phyloP scores from a whole-genome alignment of 495 filamentous ascomycete species.

The Penicillium odoratum region DNA sequence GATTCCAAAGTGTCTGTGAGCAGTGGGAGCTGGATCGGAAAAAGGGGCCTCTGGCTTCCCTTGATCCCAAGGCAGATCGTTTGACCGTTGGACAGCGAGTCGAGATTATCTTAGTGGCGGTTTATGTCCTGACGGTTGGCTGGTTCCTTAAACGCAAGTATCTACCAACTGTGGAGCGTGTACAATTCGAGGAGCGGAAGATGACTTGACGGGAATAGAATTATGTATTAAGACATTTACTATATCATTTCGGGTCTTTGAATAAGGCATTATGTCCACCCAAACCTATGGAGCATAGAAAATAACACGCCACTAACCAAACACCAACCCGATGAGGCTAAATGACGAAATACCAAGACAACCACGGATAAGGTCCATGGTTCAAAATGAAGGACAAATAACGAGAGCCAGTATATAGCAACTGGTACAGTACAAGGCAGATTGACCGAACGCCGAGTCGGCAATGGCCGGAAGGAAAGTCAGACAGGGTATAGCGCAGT shows the following conservation, averaged over 20 bases:
- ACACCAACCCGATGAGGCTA: slow-evolving; percentile 18
- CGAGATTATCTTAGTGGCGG: slow-evolving; percentile 10
- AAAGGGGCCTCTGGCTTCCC: neutral
- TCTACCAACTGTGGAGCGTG: slow-evolving; percentile 14
- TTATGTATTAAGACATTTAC: neutral
- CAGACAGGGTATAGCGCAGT: slow-evolving; percentile 27
- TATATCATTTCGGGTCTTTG: slow-evolving; percentile 6
- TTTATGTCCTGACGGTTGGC: slow-evolving; percentile 24
- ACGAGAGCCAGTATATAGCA: neutral
- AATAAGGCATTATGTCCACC: slow-evolving; percentile 13
- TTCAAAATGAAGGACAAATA: slow-evolving; percentile 8
- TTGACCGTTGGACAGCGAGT: slow-evolving; percentile 18
- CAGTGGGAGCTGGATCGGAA: slow-evolving; percentile 21
- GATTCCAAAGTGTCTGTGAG: slow-evolving; percentile 14
- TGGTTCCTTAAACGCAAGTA: slow-evolving; percentile 26
- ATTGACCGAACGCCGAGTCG: slow-evolving; percentile 19
- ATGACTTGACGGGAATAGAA: neutral
- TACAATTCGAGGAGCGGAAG: slow-evolving; percentile 20
- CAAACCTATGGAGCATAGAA: neutral
- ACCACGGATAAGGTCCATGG: slow-evolving; percentile 14
- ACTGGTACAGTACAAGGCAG: neutral
- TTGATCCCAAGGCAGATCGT: slow-evolving; percentile 14
- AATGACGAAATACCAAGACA: slow-evolving; percentile 23
- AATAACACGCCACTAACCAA: slow-evolving; percentile 6
- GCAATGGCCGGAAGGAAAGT: slow-evolving; percentile 6